Conservation (phyloP, 2,329 filamentous ascomycete genomes). For the Sporothrix euskadiensis region DNA sequence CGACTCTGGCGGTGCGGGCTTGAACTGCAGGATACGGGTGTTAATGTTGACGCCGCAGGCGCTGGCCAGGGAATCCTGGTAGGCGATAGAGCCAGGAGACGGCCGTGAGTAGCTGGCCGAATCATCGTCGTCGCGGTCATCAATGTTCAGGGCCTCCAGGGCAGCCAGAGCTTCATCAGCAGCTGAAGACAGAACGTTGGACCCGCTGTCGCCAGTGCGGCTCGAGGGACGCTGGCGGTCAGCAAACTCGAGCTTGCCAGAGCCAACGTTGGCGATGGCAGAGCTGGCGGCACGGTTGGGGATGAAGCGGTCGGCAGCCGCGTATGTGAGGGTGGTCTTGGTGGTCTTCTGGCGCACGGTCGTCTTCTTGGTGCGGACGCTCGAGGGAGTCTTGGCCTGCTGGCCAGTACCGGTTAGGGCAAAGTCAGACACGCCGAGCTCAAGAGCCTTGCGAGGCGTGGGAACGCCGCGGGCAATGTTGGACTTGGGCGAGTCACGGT, state of each 20-base stretch:
- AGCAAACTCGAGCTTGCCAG: constrained; percentile 74
- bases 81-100: constrained; percentile 72
- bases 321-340: constrained; percentile 80
- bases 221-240: constrained; percentile 74
- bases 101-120: constrained; percentile 70
- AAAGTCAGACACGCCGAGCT: constrained; percentile 91
- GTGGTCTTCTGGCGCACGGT: constrained; percentile 53
- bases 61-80: constrained; percentile 36
- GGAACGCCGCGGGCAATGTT: constrained; percentile 79
- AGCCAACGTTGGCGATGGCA: constrained; percentile 76
- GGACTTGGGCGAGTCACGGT: constrained; percentile 90
- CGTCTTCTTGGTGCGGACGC: constrained; percentile 61
- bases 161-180: constrained; percentile 78
- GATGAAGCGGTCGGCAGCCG: constrained; percentile 89
- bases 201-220: constrained; percentile 57
- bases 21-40: constrained; percentile 96
- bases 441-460: constrained; percentile 78
- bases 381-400: constrained; percentile 58
- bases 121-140: constrained; percentile 68
- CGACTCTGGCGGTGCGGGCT: constrained; percentile 95
- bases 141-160: constrained; percentile 74
- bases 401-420: constrained; percentile 80
- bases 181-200: constrained; percentile 73
- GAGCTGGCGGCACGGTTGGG: constrained; percentile 91
- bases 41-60: constrained; percentile 76